Conservation (phyloP, 495 filamentous ascomycete species). For the Penicillium longicatenatum region DNA sequence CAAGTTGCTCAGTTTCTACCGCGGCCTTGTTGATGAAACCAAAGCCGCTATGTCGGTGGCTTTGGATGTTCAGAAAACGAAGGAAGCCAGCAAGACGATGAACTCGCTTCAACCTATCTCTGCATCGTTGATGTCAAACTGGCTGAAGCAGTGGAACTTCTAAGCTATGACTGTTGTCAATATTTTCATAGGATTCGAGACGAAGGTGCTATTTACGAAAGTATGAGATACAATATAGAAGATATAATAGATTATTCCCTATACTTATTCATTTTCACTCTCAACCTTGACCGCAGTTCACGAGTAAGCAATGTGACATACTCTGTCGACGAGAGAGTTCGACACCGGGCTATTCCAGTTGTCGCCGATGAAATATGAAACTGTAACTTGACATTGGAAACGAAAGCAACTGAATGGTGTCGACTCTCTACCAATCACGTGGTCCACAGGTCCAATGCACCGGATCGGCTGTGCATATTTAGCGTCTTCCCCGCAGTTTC, state of each 20-base stretch:
- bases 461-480: slow-evolving; percentile 1
- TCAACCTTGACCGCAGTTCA: too few species aligned
- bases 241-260: too few species aligned
- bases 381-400: too few species aligned
- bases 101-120: slow-evolving; percentile 19
- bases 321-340: too few species aligned
- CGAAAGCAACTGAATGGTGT: too few species aligned
- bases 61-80: slow-evolving; percentile 21
- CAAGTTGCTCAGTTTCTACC: slow-evolving; percentile 33
- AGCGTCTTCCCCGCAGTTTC: slow-evolving; percentile 4
- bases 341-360: too few species aligned
- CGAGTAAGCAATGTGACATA: too few species aligned
- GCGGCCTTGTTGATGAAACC: slow-evolving; percentile 15
- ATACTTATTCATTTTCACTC: too few species aligned
- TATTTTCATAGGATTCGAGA: not conserved
- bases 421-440: not conserved
- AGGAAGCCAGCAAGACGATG: slow-evolving; percentile 29
- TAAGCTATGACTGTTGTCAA: not conserved
- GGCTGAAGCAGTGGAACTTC: slow-evolving; percentile 28
- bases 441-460: not conserved
- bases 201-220: not conserved
- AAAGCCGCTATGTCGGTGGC: slow-evolving; percentile 16
- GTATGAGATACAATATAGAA: too few species aligned
- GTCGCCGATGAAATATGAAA: too few species aligned
- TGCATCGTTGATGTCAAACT: slow-evolving; percentile 23